Evolutionary conservation across 1,284 basidiomycete species (phyloP).

Genomic region (Calocybe gambosa): DNA sequence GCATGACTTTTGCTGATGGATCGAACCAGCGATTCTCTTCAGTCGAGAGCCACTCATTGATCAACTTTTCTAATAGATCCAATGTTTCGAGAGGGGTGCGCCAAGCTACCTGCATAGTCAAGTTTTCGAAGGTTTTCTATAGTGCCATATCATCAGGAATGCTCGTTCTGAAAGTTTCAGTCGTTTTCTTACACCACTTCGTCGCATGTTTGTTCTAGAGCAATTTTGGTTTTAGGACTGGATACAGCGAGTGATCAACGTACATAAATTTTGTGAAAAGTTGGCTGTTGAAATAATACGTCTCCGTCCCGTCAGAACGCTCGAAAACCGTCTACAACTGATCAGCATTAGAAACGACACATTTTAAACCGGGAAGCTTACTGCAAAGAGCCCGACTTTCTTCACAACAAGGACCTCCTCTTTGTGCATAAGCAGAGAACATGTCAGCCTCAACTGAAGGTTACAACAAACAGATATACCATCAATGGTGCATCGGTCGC

Average conservation of each 20-base stretch:
- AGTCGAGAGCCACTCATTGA: slow-evolving; percentile 69
- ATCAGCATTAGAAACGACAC: slow-evolving; percentile 10
- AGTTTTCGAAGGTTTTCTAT: slow-evolving; percentile 61
- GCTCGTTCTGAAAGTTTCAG: background rate
- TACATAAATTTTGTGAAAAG: slow-evolving; percentile 70
- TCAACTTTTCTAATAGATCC: slow-evolving; percentile 54
- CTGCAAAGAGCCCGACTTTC: slow-evolving; percentile 70
- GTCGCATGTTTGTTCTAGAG: slow-evolving; percentile 59
- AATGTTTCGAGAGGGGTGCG: slow-evolving; percentile 64
- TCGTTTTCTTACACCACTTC: slow-evolving; percentile 47
- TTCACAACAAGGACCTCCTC: slow-evolving; percentile 69
- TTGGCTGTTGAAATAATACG: slow-evolving; percentile 74
- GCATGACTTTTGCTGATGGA: slow-evolving; percentile 52
- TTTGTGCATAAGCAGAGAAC: slow-evolving; percentile 16
- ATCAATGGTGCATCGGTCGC: slow-evolving; percentile 69
- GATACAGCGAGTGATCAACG: slow-evolving; percentile 17
- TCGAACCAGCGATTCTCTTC: slow-evolving; percentile 75
- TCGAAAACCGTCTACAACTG: slow-evolving; percentile 51
- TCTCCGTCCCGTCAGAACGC: slow-evolving; percentile 63
- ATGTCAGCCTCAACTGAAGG: background rate
- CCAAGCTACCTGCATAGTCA: slow-evolving; percentile 70
- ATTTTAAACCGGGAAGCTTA: slow-evolving; percentile 22
- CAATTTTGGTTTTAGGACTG: background rate
- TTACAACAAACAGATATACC: slow-evolving; percentile 27
- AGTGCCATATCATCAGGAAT: slow-evolving; percentile 5